Conservation (phyloP, 2,329 filamentous ascomycete species). For the Xylaria sp. region DNA sequence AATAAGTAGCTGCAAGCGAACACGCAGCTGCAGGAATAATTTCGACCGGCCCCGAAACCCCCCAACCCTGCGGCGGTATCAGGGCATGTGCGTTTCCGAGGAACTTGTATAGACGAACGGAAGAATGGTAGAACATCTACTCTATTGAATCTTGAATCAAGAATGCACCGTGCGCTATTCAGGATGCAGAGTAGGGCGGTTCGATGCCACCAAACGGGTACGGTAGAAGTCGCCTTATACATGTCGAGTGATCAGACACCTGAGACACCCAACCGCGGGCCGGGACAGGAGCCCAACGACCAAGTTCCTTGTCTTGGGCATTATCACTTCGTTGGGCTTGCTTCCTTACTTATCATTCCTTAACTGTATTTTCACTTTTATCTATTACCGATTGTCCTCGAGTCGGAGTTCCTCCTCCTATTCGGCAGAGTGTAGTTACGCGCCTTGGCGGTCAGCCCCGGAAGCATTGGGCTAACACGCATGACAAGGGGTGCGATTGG, state of each 20-base stretch:
- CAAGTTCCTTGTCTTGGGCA: slow-evolving; percentile 10
- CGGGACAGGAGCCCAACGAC: neutral
- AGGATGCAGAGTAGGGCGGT: slow-evolving; percentile 4
- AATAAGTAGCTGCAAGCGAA: slow-evolving; percentile 43
- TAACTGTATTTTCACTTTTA: neutral
- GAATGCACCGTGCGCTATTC: slow-evolving; percentile 1
- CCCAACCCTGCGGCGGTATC: slow-evolving; percentile 23
- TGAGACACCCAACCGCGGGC: neutral
- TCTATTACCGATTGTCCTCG: neutral
- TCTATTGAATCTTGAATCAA: neutral
- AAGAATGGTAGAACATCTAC: slow-evolving; percentile 38
- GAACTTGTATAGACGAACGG: slow-evolving; percentile 19
- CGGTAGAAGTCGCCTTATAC: slow-evolving; percentile 21
- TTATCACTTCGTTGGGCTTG: slow-evolving; percentile 9
- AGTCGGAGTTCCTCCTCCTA: neutral
- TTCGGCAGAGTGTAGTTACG: neutral
- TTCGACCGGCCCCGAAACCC: slow-evolving; percentile 40
- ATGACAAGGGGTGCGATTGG: slow-evolving; percentile 24
- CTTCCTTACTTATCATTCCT: neutral
- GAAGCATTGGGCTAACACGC: slow-evolving; percentile 7
- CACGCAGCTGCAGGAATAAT: slow-evolving; percentile 41
- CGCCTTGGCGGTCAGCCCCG: neutral
- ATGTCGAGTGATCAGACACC: neutral
- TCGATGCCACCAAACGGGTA: neutral
- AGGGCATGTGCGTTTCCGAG: slow-evolving; percentile 2